Conservation (phyloP, 768 basidiomycete species). For the Macrolepiota dolichaula region DNA sequence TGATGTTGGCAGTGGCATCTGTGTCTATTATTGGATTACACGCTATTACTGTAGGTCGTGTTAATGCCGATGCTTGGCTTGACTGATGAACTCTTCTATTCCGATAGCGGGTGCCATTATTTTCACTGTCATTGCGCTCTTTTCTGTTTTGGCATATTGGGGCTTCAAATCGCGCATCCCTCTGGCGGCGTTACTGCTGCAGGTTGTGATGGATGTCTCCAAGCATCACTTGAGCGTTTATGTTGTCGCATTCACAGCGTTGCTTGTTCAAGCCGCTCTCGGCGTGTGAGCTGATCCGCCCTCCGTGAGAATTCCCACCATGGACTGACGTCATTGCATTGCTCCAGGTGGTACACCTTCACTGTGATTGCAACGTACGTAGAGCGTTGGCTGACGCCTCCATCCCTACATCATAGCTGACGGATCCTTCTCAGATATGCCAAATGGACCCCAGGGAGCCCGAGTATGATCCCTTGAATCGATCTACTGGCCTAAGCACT, state of each 20-base stretch:
- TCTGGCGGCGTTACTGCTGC: constrained; percentile 71
- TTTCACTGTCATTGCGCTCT: constrained; percentile 74
- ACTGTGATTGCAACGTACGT: constrained; percentile 68
- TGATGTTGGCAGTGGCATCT: constrained; percentile 50
- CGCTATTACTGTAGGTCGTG: constrained; percentile 61
- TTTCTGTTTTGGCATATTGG: constrained; percentile 74
- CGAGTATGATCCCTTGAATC: constrained; percentile 39
- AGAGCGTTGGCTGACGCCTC: neutral
- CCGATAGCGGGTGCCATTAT: constrained; percentile 73
- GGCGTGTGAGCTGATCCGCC: constrained; percentile 48
- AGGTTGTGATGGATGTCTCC: constrained; percentile 81
- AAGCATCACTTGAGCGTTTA: constrained; percentile 83
- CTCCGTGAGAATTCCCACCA: neutral
- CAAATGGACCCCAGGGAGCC: constrained; percentile 77
- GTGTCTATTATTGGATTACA: constrained; percentile 72
- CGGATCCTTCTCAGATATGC: constrained; percentile 34
- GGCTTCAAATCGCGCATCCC: constrained; percentile 74
- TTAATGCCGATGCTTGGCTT: neutral
- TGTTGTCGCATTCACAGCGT: constrained; percentile 65
- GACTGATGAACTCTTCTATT: neutral
- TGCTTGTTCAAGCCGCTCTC: constrained; percentile 69
- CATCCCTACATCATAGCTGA: neutral
- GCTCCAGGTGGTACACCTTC: constrained; percentile 69
- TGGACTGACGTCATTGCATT: constrained; percentile 6
- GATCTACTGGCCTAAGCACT: neutral